These are phyloP conservation scores for Epithemia pelagica DNA, from an alignment of 108 stramenopile genomes.

Conservation along the genomic window DNA sequence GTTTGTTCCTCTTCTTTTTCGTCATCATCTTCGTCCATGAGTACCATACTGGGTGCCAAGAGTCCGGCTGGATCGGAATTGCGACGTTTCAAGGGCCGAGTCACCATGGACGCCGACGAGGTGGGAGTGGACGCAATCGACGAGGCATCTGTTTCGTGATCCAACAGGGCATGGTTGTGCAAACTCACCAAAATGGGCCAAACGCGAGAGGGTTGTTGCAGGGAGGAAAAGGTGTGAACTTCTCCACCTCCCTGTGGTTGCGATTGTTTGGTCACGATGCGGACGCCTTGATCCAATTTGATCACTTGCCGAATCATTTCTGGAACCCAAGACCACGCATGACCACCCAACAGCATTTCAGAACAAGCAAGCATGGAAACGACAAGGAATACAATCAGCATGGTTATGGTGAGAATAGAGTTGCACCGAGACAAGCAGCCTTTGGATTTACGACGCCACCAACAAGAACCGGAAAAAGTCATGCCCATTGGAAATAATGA, in stretches of 20 bases:
- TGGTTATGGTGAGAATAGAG: too few relatives aligned
- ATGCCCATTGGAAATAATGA: too few relatives aligned
- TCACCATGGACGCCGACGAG: not conserved
- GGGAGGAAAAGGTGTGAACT: conserved; percentile 17
- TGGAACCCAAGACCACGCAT: too few relatives aligned
- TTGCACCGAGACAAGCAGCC: too few relatives aligned
- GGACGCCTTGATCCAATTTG: conserved; percentile 12
- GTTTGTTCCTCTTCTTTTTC: not conserved
- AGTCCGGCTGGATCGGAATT: conserved; percentile 5
- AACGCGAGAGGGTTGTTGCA: conserved; percentile 18
- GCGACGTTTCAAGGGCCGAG: not conserved
- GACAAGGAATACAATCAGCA: too few relatives aligned
- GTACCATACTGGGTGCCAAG: not conserved
- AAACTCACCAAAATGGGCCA: conserved; percentile 22
- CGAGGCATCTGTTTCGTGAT: not conserved
- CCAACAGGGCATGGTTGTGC: conserved; percentile 34
- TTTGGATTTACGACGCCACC: too few relatives aligned
- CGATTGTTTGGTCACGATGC: conserved; percentile 7
- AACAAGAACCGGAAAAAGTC: too few relatives aligned
- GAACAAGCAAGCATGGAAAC: too few relatives aligned
- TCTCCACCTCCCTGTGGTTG: too few relatives aligned
- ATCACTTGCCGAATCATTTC: conserved; percentile 24
- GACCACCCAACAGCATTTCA: too few relatives aligned
- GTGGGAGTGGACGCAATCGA: not conserved
- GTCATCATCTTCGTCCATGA: not conserved